Base-by-base conservation (phyloP, 768 basidiomycete genomes). In the Hygrophorus pudorinus region DNA sequence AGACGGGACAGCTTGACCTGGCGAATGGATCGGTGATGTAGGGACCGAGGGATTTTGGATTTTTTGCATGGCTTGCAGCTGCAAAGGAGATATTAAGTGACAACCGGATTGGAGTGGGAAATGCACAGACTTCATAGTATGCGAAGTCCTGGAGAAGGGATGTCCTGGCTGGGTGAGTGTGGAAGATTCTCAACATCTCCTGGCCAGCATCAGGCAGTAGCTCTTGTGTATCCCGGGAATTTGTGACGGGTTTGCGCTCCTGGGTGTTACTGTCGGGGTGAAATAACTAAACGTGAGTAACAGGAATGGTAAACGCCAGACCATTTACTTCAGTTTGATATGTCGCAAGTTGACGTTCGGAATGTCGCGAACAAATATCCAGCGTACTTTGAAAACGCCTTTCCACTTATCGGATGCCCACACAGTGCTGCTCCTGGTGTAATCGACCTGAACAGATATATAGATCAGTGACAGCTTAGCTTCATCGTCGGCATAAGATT, bases 371-470 rank as follows among this genome's bases (percentile, higher is more conserved):
- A 99, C 92, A 59, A 91, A 98, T 50, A 98, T 81, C 96, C 96
- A 98, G 45, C 84, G 77, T 18, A 99, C 90, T 66, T 93, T 94
- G 72, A 99, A 96, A 42, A 98, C 90, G 17, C 96, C 96, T 63
- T 99, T 98, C 96, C 96, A 99, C 61, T 99, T 99, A 65, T 98
- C 93, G 28, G 93, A 93, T 1, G 93, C 93, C 96, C 96, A 99
- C 14, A 99, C 96, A 1, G 85, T 97, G 49, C 88, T 92, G 59
- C 89, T 91, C 47, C 85, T 76, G 4, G 86, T 85, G 61, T 98
- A 93, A 60, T 98, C 94, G 30, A 98, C 86, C 75, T 82, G 46
- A 35, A 49, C 32, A 6, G 17, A 12, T 31, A 45, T 12, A 42
- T 34, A 44, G 30, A 47, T 52, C 41, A 38, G 38, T 21, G 17